Percentiles rank a stretch among this genome's conserved stretches.
Evolutionary conservation across 2,329 filamentous ascomycete species (phyloP).

Genomic region (Fusarium robinianum): DNA sequence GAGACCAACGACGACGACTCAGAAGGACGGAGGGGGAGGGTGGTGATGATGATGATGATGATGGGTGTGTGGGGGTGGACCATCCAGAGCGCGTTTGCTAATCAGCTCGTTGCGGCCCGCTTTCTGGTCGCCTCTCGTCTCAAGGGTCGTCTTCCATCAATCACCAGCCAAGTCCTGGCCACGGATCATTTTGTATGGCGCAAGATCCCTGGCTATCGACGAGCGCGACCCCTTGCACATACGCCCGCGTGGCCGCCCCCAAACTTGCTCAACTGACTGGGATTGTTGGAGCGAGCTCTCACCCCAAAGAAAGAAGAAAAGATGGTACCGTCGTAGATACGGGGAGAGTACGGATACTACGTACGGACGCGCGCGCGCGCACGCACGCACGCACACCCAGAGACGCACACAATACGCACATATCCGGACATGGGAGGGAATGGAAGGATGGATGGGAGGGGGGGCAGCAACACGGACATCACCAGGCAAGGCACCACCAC

Average conservation of each 20-base stretch:
- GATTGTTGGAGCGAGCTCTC: neutral
- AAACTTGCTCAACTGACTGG: constrained; percentile 7
- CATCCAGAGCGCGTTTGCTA: constrained; percentile 29
- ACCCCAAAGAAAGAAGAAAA: constrained; percentile 14
- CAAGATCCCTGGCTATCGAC: constrained; percentile 20
- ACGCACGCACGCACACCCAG: too few relatives aligned
- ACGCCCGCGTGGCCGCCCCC: constrained; percentile 29
- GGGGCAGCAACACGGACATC: too few relatives aligned
- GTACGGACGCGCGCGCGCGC: too few relatives aligned
- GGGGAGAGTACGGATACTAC: too few relatives aligned
- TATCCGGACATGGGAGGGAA: too few relatives aligned
- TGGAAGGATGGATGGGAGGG: too few relatives aligned
- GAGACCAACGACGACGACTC: too few relatives aligned
- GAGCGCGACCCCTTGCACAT: constrained; percentile 29
- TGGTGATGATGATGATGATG: too few relatives aligned
- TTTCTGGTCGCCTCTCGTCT: constrained; percentile 22
- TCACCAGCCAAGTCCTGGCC: constrained; percentile 28
- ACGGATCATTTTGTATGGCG: constrained; percentile 26
- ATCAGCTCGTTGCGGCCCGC: constrained; percentile 27
- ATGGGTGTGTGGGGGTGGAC: constrained; percentile 28
- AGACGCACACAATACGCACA: too few relatives aligned
- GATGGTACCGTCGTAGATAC: too few relatives aligned
- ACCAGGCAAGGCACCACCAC: too few relatives aligned
- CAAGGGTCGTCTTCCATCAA: constrained; percentile 30
- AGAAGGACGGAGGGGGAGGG: too few relatives aligned